These are phyloP conservation scores for Schizothecium vesticola DNA, from an alignment of 495 filamentous ascomycete species.

Conservation along the genomic window DNA sequence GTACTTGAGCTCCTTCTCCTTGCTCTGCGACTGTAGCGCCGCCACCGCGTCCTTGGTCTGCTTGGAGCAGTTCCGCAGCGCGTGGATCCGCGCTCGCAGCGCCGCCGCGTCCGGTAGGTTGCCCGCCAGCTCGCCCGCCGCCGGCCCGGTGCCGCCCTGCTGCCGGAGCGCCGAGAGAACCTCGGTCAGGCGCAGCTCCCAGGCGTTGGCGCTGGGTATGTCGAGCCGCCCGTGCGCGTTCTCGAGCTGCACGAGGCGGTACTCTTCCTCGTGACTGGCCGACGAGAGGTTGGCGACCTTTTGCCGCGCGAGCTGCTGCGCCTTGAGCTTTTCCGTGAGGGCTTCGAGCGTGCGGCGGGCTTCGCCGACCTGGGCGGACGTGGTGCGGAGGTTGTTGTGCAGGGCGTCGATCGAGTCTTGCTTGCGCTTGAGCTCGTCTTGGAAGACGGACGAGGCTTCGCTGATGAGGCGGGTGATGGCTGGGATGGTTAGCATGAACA, in stretches of 20 bases:
- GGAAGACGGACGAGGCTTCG: constrained; percentile 67
- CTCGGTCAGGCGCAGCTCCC: constrained; percentile 35
- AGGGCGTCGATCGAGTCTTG: constrained; percentile 75
- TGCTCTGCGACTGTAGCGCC: constrained; percentile 53
- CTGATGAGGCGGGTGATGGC: constrained; percentile 69
- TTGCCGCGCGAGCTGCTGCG: constrained; percentile 40
- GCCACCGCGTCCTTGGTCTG: constrained; percentile 53
- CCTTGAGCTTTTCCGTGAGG: constrained; percentile 52
- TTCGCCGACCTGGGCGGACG: constrained; percentile 69
- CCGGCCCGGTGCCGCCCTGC: neutral
- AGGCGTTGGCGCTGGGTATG: constrained; percentile 23
- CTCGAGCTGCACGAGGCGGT: constrained; percentile 33
- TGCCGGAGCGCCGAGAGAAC: constrained; percentile 17
- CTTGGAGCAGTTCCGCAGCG: constrained; percentile 50
- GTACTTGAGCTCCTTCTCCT: constrained; percentile 64
- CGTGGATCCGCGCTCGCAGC: constrained; percentile 41
- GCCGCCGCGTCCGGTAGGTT: constrained; percentile 34
- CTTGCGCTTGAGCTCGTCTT: constrained; percentile 68
- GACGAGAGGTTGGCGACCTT: constrained; percentile 44
- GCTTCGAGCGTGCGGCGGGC: constrained; percentile 64
- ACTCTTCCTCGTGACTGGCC: constrained; percentile 47
- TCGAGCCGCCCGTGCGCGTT: constrained; percentile 35
- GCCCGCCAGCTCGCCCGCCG: constrained; percentile 11
- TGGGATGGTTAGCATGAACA: constrained; percentile 33
- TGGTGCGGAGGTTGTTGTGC: constrained; percentile 69